Evolutionary conservation across 73 alveolate species (phyloP), one percentile per base, ranked within the genome.

Genomic region (Paramecium caudatum): DNA sequence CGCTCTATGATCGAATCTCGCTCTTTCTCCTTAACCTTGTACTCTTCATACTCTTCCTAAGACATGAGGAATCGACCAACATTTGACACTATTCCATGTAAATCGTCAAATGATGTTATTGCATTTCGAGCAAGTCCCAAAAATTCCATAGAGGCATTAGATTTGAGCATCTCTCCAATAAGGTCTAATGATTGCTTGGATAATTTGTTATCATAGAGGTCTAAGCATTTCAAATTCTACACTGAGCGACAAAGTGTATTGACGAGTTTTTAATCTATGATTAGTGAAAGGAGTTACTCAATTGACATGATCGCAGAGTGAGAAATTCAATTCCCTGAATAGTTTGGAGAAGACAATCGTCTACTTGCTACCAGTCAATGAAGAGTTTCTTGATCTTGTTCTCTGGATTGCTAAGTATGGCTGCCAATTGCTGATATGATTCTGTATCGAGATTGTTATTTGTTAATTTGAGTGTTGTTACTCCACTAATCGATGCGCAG

Each of bases 1-100:
- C 88, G n/a, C 32, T 74, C 88, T 39, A 74, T 74, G 0, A 74
- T 74, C 3, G 88, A 63, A 17, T 74, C 88, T 41, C 88, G 36
- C 69, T 74, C 88, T 1, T 74, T 74, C 19, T 74, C 88, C 32
- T 74, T 74, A 5, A n/a, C 7, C 10, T 23, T 74, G 43, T 74
- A 74, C 2, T 74, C 88, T 13, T 74, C 88, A 30, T 27, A 74
- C 5, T 74, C 88, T 17, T 74, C 88, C 10, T 30, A 46, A 74
- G 47, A 21, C 47, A 74, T 19, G 7, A 39, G 32, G n/a, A 74
- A 74, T 74, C 33, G 36, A 4, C 88, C 88, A 41, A 74, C 16
- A 74, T 43, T 74, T 12, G 36, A 21, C 1, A 68, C 43, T 41
- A 74, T 74, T 19, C 88, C 88, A 41, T 74, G 32, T 43, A 74